Percentiles rank a stretch among this genome's conserved stretches.
Evolutionary conservation across 2,329 filamentous ascomycete species (phyloP).

Genomic region (Alternaria novae-zelandiae): DNA sequence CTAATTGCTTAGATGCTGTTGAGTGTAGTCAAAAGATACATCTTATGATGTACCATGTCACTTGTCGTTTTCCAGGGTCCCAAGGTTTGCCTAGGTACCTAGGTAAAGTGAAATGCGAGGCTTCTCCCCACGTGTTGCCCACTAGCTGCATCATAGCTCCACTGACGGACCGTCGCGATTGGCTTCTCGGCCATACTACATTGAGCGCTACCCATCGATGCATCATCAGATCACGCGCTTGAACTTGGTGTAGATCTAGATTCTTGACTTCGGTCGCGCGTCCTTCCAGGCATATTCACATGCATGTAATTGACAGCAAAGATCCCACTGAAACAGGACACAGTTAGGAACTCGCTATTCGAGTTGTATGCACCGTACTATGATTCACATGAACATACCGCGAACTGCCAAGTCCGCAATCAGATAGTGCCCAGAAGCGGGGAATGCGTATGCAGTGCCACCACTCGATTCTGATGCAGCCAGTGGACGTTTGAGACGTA

Average conservation of each 20-base stretch:
- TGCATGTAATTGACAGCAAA: not conserved
- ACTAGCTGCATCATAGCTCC: not conserved
- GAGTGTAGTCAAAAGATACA: not conserved
- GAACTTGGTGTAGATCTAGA: not conserved
- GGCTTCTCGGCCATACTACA: not conserved
- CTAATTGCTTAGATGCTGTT: not conserved
- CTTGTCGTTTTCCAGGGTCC: not conserved
- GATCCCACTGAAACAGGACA: not conserved
- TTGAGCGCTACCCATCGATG: not conserved
- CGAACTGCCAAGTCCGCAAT: not conserved
- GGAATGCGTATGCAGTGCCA: not conserved
- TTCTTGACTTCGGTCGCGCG: not conserved
- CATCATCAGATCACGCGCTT: constrained; percentile 2
- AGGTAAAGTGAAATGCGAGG: not conserved
- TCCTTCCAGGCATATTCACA: not conserved
- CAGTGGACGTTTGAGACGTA: not conserved
- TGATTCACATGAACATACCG: not conserved
- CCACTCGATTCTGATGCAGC: not conserved
- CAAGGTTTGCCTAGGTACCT: not conserved
- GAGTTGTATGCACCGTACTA: not conserved
- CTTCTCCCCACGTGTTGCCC: constrained; percentile 3
- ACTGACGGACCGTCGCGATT: constrained; percentile 2
- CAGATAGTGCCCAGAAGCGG: not conserved
- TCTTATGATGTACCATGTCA: not conserved
- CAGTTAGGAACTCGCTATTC: not conserved